Evolutionary conservation across 2,329 filamentous ascomycete genomes (phyloP), one percentile per base, ranked within the genome.

Genomic region (Neofusicoccum kwambonambiense): DNA sequence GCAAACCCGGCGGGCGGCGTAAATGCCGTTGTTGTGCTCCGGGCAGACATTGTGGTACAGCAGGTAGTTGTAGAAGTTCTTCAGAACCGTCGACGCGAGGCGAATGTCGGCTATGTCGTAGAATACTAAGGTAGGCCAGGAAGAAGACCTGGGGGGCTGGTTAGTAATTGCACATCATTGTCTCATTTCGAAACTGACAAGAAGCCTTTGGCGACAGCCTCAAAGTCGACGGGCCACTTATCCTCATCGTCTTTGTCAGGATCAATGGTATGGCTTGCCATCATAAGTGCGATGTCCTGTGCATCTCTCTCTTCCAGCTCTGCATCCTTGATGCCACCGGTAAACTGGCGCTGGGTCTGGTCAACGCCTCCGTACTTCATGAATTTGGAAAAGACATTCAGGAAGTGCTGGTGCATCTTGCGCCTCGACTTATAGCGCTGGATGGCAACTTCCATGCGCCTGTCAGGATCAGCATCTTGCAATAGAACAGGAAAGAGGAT

Each of bases 11-110:
- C 89, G 81, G 0, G 93, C 92, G 0, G 83, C 80, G 15, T 85
- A 78, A 65, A 98, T 82, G 68, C 94, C 86, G 0, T 83, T 80
- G 0, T 77, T 81, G 73, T 93, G 90, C 75, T 98, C 95, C 0
- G 90, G 89, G 71, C 93, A 97, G 15, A 96, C 94, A 42, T 90
- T 86, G 72, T 98, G 93, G 66, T 90, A 86, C 9, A 93, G 82
- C 0, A 98, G 82, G 69, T 97, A 99, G 68, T 92, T 91, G 68
- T 97, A 86, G 73, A 98, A 98, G 73, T 95, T 96, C 66, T 87
- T 86, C 45, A 97, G 82, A 0, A 96, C 86, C 39, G 85, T 83
- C 19, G 89, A 86, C 3, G 87, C 87, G 6, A 83, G 76, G n/a
- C 84, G 78, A 67, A 93, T 70, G 19, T 73, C 83, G 12, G 83